These are phyloP conservation scores for Blastomyces parvus DNA, from an alignment of 2,329 filamentous ascomycete species.

Conservation along the genomic window DNA sequence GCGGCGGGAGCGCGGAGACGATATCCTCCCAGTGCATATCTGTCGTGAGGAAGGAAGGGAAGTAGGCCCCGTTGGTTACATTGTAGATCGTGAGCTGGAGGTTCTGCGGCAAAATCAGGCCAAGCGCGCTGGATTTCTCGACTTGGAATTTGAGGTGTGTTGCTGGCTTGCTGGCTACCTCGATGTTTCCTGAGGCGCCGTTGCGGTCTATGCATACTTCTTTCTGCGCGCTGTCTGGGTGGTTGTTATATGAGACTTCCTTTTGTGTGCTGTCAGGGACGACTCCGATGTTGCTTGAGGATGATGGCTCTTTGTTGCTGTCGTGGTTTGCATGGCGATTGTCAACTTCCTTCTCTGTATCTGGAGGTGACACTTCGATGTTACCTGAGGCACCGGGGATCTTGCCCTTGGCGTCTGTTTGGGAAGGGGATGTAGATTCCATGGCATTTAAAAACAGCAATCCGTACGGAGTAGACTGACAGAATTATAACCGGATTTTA, in stretches of 20 bases:
- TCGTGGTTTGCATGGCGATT: background rate
- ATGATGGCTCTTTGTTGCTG: background rate
- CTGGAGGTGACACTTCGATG: background rate
- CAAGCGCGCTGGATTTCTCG: conserved; percentile 3
- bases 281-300: background rate
- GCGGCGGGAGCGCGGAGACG: background rate
- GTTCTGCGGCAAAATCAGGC: background rate
- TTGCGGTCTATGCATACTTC: background rate
- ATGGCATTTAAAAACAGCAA: background rate
- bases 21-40: conserved; percentile 1
- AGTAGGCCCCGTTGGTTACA: background rate
- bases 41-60: background rate
- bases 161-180: background rate
- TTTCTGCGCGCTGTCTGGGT: background rate
- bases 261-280: background rate
- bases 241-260: background rate
- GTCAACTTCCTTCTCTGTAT: background rate
- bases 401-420: background rate
- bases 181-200: conserved; percentile 1
- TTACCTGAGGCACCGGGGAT: background rate
- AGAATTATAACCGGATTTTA: no score
- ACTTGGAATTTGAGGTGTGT: conserved; percentile 1
- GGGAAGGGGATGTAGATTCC: background rate
- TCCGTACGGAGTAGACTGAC: no score
- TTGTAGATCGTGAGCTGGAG: conserved; percentile 1